These are phyloP conservation scores for Isabelozyma pseudorhagii DNA, from an alignment of 805 yeast species.

Conservation along the genomic window DNA sequence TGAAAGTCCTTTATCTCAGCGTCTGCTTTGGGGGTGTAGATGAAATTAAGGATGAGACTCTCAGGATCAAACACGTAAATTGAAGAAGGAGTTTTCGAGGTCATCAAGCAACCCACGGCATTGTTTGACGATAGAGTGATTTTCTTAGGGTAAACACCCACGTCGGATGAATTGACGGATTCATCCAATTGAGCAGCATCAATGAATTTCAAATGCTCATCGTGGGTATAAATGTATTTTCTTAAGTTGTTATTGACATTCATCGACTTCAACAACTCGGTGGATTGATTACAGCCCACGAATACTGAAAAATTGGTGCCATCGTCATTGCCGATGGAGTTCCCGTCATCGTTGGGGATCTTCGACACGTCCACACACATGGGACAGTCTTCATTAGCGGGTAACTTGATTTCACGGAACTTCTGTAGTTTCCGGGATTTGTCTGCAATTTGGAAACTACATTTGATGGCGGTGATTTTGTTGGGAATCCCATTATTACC, in stretches of 20 bases:
- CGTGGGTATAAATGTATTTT: constrained; percentile 52
- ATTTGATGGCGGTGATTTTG: constrained; percentile 64
- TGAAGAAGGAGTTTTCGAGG: constrained; percentile 62
- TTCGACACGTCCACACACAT: constrained; percentile 62
- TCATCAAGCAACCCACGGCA: constrained; percentile 63
- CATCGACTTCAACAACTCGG: constrained; percentile 50
- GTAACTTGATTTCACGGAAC: constrained; percentile 59
- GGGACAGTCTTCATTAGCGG: constrained; percentile 79
- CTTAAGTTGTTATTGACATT: constrained; percentile 71
- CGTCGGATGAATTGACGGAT: constrained; percentile 27
- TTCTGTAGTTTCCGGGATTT: constrained; percentile 47
- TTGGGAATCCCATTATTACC: constrained; percentile 88
- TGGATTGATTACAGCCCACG: constrained; percentile 74
- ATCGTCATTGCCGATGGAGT: neutral
- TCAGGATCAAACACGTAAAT: constrained; percentile 59
- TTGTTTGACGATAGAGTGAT: constrained; percentile 58
- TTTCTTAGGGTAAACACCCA: constrained; percentile 61
- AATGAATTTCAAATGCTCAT: constrained; percentile 59
- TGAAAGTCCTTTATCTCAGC: constrained; percentile 60
- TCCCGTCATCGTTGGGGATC: constrained; percentile 20
- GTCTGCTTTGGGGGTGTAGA: constrained; percentile 50
- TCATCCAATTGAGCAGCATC: constrained; percentile 60
- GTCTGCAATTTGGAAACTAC: constrained; percentile 49
- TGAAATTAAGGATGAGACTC: constrained; percentile 51
- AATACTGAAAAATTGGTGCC: constrained; percentile 48